Evolutionary conservation across 441 rosid genomes (phyloP).

Genomic region (Jatropha multifida): DNA sequence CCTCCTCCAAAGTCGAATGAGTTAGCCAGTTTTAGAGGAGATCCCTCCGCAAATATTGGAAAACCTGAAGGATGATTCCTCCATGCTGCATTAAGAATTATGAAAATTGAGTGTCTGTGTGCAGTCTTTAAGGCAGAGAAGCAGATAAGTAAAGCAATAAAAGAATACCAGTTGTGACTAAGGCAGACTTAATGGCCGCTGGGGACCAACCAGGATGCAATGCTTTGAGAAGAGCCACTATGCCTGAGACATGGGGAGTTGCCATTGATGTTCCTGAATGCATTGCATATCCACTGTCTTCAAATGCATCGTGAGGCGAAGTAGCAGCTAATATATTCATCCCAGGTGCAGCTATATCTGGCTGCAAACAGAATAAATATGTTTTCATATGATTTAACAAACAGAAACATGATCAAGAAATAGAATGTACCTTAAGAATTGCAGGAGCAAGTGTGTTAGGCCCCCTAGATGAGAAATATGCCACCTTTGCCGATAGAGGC

Average conservation of each 20-base stretch:
- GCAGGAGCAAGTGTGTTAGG: slow-evolving; percentile 49
- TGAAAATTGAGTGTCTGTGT: slow-evolving; percentile 34
- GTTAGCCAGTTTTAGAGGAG: slow-evolving; percentile 58
- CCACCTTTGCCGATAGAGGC: slow-evolving; percentile 37
- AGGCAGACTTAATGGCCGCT: slow-evolving; percentile 76
- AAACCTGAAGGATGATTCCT: slow-evolving; percentile 35
- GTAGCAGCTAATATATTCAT: slow-evolving; percentile 42
- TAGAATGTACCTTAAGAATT: slow-evolving; percentile 45
- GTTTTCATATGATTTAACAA: background rate
- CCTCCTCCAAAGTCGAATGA: slow-evolving; percentile 89
- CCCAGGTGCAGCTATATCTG: slow-evolving; percentile 65
- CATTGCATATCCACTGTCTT: slow-evolving; percentile 51
- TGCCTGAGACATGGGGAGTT: slow-evolving; percentile 82
- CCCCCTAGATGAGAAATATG: slow-evolving; percentile 55
- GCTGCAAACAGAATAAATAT: slow-evolving; percentile 30
- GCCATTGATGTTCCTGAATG: slow-evolving; percentile 94
- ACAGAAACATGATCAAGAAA: background rate
- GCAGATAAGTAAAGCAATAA: slow-evolving; percentile 26
- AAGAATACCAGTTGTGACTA: slow-evolving; percentile 61
- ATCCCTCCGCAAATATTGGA: slow-evolving; percentile 48
- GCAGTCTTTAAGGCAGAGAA: slow-evolving; percentile 52
- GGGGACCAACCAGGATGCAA: slow-evolving; percentile 64
- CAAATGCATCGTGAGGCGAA: slow-evolving; percentile 21
- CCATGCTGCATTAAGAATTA: slow-evolving; percentile 36
- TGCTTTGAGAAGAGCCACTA: slow-evolving; percentile 69